phyloP scores from a whole-genome alignment of 176 grass and related monocot species.

The Aegilops tauschii region DNA sequence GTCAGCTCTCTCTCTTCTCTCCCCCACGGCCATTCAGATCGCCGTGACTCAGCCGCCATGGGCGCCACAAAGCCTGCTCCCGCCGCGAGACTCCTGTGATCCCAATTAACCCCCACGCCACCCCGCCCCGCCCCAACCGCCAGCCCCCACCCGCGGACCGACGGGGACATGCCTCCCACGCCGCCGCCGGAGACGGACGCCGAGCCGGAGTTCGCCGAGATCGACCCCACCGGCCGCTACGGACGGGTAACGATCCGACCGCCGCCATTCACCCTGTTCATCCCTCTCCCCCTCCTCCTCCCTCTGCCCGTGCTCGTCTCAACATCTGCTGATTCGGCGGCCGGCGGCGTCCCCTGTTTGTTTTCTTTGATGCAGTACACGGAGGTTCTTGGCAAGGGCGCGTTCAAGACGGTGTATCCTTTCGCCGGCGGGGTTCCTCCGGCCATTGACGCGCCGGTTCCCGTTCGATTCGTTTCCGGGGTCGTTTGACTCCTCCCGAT shows the following conservation, averaged over 20 bases:
- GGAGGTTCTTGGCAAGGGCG: constrained; percentile 72
- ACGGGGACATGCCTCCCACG: constrained; percentile 34
- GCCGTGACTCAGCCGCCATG: not conserved
- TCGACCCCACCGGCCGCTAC: constrained; percentile 75
- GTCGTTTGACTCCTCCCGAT: not conserved
- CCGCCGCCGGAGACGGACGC: constrained; percentile 15
- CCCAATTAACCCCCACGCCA: constrained; percentile 12
- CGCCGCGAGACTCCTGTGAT: constrained; percentile 34
- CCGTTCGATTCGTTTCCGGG: not conserved
- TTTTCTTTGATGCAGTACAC: constrained; percentile 46
- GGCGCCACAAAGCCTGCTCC: constrained; percentile 16
- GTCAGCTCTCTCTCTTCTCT: not conserved
- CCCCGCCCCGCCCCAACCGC: not conserved
- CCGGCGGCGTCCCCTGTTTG: not conserved
- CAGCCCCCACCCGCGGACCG: not conserved
- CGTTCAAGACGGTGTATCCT: constrained; percentile 92
- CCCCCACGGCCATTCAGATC: not conserved
- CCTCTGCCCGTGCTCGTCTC: too few species aligned
- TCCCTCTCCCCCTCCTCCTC: not conserved
- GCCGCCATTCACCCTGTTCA: too few species aligned
- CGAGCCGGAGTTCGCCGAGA: constrained; percentile 63
- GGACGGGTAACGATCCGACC: constrained; percentile 44
- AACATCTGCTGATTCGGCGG: not conserved
- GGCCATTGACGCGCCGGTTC: not conserved
- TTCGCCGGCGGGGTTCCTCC: not conserved